A percentile compares a stretch with the other conserved stretches of the same genome.
Conservation (phyloP, 106 monocot genomes). For the Triglochin maritima region DNA sequence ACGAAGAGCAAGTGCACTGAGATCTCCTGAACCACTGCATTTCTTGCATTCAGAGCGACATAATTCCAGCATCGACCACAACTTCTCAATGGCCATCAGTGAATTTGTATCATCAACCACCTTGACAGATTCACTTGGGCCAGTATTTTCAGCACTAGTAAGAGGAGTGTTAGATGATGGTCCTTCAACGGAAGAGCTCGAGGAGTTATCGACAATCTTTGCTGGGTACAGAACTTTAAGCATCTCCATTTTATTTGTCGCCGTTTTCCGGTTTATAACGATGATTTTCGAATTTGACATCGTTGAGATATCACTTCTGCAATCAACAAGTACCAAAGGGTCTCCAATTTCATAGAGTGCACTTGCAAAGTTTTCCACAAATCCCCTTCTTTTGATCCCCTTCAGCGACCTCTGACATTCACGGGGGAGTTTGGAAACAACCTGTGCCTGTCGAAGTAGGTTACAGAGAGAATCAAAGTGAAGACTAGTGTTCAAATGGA, state of each 20-base stretch:
- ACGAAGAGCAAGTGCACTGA: too few species aligned
- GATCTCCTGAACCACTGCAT: too few species aligned
- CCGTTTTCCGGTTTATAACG: not conserved
- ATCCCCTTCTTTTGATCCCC: not conserved
- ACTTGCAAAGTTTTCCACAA: constrained; percentile 10
- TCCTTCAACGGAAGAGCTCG: too few species aligned
- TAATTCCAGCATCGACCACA: too few species aligned
- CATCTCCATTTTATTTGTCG: not conserved
- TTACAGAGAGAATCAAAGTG: not conserved
- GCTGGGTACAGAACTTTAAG: not conserved
- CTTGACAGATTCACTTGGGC: too few species aligned
- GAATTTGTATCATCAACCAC: too few species aligned
- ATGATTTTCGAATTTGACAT: not conserved
- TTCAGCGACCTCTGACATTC: constrained; percentile 7
- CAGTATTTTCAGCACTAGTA: too few species aligned
- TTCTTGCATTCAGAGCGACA: too few species aligned
- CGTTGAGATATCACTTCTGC: not conserved
- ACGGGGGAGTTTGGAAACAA: constrained; percentile 13
- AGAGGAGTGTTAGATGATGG: too few species aligned
- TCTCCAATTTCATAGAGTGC: constrained; percentile 15
- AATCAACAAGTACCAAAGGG: constrained; percentile 17
- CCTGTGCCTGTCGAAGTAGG: not conserved
- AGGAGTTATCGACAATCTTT: too few species aligned
- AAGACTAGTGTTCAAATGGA: too few species aligned
- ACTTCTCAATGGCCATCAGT: too few species aligned